Conservation (phyloP, 1,284 basidiomycete genomes). For the Irpex sp. region DNA sequence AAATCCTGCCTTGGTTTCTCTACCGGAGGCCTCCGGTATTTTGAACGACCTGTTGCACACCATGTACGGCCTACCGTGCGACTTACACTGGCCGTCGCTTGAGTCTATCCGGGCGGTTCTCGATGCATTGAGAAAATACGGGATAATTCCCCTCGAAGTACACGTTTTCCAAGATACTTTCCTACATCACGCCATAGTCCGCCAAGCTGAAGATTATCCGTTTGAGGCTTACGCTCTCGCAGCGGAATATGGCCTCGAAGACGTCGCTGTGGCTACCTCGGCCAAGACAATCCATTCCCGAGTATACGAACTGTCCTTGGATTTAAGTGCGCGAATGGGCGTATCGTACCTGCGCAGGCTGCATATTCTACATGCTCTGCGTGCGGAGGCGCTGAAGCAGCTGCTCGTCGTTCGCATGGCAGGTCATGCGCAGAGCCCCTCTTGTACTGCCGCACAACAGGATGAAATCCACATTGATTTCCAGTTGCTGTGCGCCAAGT, state of each 20-base stretch:
- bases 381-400: slow-evolving; percentile 35
- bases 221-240: slow-evolving; percentile 34
- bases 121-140: slow-evolving; percentile 29
- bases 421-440: slow-evolving; percentile 30
- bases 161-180: slow-evolving; percentile 24
- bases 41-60: slow-evolving; percentile 35
- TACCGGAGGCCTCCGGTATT: slow-evolving; percentile 29
- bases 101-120: slow-evolving; percentile 28
- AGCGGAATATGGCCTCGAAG: slow-evolving; percentile 29
- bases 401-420: slow-evolving; percentile 34
- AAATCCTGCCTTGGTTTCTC: slow-evolving; percentile 22
- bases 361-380: slow-evolving; percentile 37
- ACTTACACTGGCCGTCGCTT: slow-evolving; percentile 31
- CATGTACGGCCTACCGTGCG: slow-evolving; percentile 31
- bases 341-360: slow-evolving; percentile 33
- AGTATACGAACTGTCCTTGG: slow-evolving; percentile 30
- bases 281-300: slow-evolving; percentile 32
- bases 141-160: slow-evolving; percentile 21
- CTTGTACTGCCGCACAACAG: slow-evolving; percentile 27
- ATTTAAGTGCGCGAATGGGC: slow-evolving; percentile 30
- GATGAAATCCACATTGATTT: slow-evolving; percentile 31
- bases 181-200: slow-evolving; percentile 28
- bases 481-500: slow-evolving; percentile 26
- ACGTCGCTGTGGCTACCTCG: slow-evolving; percentile 33
- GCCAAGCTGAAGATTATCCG: slow-evolving; percentile 31